Conservation (phyloP, 306 rosid species). For the Medicago lupulina region DNA sequence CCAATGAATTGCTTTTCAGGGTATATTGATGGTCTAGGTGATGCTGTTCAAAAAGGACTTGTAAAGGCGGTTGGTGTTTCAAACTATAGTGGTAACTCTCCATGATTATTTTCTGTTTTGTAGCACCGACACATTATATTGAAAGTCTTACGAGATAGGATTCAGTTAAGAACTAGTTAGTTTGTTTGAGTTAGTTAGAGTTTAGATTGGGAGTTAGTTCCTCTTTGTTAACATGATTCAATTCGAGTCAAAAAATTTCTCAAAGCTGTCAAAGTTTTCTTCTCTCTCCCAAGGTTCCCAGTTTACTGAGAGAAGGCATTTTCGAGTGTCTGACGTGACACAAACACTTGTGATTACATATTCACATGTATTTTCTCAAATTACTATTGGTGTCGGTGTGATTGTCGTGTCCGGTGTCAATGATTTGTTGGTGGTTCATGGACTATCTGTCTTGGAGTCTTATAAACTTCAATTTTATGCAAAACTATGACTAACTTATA, state of each 20-base stretch:
- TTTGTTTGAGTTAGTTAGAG: too few relatives aligned
- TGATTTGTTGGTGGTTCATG: too few relatives aligned
- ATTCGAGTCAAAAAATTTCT: too few relatives aligned
- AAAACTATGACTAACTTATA: not conserved
- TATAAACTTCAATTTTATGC: constrained; percentile 21
- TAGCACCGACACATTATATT: not conserved
- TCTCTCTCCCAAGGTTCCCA: too few relatives aligned
- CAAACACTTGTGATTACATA: too few relatives aligned
- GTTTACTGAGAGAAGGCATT: too few relatives aligned
- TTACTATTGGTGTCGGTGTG: not conserved
- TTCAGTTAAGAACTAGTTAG: too few relatives aligned
- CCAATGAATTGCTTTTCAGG: constrained; percentile 59
- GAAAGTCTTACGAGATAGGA: too few relatives aligned
- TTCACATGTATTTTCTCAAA: not conserved
- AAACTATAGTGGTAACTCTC: constrained; percentile 73
- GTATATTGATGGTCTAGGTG: constrained; percentile 92
- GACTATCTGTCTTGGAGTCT: not conserved
- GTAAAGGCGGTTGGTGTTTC: constrained; percentile 99
- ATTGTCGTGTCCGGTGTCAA: not conserved
- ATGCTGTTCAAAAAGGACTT: constrained; percentile 96
- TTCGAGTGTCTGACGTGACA: too few relatives aligned
- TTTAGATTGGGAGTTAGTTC: too few relatives aligned
- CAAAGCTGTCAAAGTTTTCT: too few relatives aligned
- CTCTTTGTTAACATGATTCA: too few relatives aligned
- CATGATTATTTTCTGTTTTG: not conserved